These are phyloP conservation scores for Chlorella sp. DNA, from an alignment of 139 green algal species.

Conservation along the genomic window DNA sequence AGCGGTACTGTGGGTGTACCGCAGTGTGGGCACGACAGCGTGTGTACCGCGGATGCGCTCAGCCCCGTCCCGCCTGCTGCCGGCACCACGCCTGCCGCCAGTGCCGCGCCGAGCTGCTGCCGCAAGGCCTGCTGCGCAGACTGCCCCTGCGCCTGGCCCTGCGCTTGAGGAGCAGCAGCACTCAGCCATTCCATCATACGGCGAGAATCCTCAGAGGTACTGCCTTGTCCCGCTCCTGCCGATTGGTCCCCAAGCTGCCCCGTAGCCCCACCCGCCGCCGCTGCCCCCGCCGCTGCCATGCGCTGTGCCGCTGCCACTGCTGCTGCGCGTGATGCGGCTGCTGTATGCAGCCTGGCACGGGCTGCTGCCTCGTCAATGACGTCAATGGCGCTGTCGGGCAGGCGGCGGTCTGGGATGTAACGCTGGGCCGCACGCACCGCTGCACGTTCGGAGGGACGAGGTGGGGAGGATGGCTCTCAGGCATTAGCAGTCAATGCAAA, in stretches of 20 bases:
- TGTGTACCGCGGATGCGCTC: background rate
- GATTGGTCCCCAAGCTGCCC: background rate
- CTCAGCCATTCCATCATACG: slow-evolving; percentile 30
- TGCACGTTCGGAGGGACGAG: background rate
- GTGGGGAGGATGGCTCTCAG: background rate
- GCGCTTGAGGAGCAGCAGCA: background rate
- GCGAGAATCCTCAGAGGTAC: background rate
- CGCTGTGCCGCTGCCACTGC: background rate
- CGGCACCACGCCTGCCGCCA: background rate
- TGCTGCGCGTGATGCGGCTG: background rate
- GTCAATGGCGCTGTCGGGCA: slow-evolving; percentile 86
- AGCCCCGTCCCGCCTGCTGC: background rate
- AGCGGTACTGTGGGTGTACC: slow-evolving; percentile 21
- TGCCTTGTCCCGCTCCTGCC: too few species aligned
- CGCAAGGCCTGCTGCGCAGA: background rate
- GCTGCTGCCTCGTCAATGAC: slow-evolving; percentile 85
- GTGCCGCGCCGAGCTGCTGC: background rate
- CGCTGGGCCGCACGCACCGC: slow-evolving; percentile 70
- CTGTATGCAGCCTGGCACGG: slow-evolving; percentile 6
- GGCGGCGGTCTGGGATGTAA: slow-evolving; percentile 74
- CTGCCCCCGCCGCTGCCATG: background rate
- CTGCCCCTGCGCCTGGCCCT: background rate
- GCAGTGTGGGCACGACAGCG: slow-evolving; percentile 53
- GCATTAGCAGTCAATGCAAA: too few species aligned
- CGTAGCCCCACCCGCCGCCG: background rate